Percentiles rank a stretch among this genome's conserved stretches.
These are phyloP conservation scores for Madurella mycetomatis DNA, from an alignment of 2,329 filamentous ascomycete genomes.

Conservation along the genomic window DNA sequence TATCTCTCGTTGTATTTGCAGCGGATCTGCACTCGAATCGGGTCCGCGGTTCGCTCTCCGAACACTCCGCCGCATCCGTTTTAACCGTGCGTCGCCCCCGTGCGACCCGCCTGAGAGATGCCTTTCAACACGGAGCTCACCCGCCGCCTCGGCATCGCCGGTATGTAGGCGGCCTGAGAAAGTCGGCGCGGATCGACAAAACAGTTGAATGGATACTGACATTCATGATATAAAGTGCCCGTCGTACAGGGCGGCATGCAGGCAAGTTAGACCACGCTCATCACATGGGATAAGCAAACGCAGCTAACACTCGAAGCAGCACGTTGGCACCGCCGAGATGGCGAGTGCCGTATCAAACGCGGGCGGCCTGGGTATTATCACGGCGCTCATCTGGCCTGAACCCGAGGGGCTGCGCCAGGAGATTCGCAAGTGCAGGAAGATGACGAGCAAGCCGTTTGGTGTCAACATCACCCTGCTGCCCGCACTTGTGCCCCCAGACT, in stretches of 20 bases:
- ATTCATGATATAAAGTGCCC: constrained; percentile 51
- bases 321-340: constrained; percentile 76
- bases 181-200: background rate
- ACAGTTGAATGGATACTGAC: constrained; percentile 23
- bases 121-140: constrained; percentile 56
- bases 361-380: constrained; percentile 79
- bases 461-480: constrained; percentile 96
- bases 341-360: constrained; percentile 74
- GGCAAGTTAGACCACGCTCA: constrained; percentile 22
- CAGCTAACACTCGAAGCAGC: constrained; percentile 43
- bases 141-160: constrained; percentile 51
- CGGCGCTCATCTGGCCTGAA: constrained; percentile 85
- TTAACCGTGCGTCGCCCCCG: background rate
- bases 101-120: constrained; percentile 37
- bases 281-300: too few species aligned
- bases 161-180: constrained; percentile 20
- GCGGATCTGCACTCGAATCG: constrained; percentile 2
- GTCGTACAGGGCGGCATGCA: constrained; percentile 80
- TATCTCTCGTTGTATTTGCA: constrained; percentile 7
- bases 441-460: constrained; percentile 78
- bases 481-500: constrained; percentile 84
- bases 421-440: constrained; percentile 76
- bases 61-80: background rate
- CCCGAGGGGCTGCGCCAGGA: constrained; percentile 90
- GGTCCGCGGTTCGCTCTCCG: constrained; percentile 1